A percentile compares a stretch with the other conserved stretches of the same genome.
These are phyloP conservation scores for Backusella westeae DNA, from an alignment of 192 early-diverging fungal species.

Conservation along the genomic window DNA sequence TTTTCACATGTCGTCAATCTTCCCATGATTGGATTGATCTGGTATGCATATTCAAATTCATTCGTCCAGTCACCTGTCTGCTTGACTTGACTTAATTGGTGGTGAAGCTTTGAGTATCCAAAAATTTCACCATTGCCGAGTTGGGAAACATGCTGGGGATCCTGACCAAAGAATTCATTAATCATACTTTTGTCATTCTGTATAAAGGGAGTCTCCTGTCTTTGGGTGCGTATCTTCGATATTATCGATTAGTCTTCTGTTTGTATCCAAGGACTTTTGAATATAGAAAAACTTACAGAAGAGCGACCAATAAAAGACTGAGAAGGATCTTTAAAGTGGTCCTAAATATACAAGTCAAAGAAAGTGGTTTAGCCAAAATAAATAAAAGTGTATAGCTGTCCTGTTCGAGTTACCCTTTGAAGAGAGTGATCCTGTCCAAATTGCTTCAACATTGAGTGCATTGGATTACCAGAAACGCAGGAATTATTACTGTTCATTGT, in stretches of 20 bases:
- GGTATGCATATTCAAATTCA: constrained; percentile 31
- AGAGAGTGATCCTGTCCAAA: constrained; percentile 71
- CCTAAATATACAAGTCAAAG: constrained; percentile 10
- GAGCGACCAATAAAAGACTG: background rate
- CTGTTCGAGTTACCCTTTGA: constrained; percentile 58
- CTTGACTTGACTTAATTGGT: constrained; percentile 19
- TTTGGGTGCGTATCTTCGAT: constrained; percentile 24
- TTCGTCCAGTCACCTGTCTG: constrained; percentile 30
- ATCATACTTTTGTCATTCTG: constrained; percentile 18
- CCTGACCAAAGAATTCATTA: constrained; percentile 34
- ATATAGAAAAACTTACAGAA: background rate
- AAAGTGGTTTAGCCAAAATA: background rate
- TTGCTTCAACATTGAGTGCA: constrained; percentile 78
- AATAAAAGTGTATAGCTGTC: background rate
- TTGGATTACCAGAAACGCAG: constrained; percentile 64
- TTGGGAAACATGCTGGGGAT: background rate
- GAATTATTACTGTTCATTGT: constrained; percentile 56
- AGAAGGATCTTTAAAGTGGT: constrained; percentile 16
- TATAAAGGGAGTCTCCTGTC: background rate
- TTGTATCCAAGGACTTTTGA: background rate
- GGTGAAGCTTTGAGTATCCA: constrained; percentile 27
- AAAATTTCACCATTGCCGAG: background rate
- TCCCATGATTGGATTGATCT: constrained; percentile 33
- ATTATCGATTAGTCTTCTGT: background rate
- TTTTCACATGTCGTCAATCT: constrained; percentile 44